Evolutionary conservation across 2,329 filamentous ascomycete species (phyloP).

Genomic region (Pleomassaria siparia): DNA sequence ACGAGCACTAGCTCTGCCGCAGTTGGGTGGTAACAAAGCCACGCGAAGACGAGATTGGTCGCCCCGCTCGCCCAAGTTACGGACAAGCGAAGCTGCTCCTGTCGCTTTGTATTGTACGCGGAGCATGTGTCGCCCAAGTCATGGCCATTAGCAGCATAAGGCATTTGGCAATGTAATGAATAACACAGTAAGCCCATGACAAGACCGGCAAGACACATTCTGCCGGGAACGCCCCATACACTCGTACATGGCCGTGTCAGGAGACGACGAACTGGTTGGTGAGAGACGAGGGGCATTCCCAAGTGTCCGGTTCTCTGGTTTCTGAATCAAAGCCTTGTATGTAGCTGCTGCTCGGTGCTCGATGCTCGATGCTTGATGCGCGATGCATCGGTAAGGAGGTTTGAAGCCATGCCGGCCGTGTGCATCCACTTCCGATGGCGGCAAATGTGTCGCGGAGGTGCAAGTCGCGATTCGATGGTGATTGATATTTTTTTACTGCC

Average conservation of each 20-base stretch:
- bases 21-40: not conserved
- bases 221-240: too few relatives aligned
- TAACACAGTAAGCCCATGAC: too few relatives aligned
- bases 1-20: not conserved
- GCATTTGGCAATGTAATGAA: conserved; percentile 5
- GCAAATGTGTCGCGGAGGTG: conserved; percentile 8
- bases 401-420: conserved; percentile 4
- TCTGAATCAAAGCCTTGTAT: conserved; percentile 16
- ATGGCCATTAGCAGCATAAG: conserved; percentile 11
- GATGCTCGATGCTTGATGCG: too few relatives aligned
- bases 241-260: too few relatives aligned
- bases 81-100: conserved; percentile 9
- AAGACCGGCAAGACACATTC: too few relatives aligned
- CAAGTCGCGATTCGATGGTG: not conserved
- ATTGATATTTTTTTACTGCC: too few relatives aligned
- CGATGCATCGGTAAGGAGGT: conserved; percentile 13
- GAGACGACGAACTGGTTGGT: too few relatives aligned
- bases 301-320: conserved; percentile 1
- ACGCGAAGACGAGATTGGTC: conserved; percentile 8
- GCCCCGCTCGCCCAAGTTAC: conserved; percentile 7
- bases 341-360: conserved; percentile 23
- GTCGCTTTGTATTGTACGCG: conserved; percentile 18
- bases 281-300: too few relatives aligned
- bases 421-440: conserved; percentile 1
- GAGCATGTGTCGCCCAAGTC: conserved; percentile 19